phyloP scores from a whole-genome alignment of 345 rosid species.

The Erucastrum elatum region DNA sequence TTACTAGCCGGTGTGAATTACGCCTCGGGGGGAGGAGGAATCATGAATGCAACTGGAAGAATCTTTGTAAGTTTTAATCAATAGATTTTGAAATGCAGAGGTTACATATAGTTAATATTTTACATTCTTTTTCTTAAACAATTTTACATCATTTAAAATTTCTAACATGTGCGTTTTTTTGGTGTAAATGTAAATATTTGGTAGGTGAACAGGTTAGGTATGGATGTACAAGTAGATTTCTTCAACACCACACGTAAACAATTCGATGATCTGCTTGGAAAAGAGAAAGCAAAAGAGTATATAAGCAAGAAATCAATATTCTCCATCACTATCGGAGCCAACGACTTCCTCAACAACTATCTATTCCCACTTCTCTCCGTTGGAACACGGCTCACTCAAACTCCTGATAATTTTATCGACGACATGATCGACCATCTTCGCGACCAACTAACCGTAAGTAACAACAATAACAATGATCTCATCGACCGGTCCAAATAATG shows the following conservation, averaged over 20 bases:
- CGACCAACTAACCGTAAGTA: constrained; percentile 59
- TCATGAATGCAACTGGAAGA: constrained; percentile 65
- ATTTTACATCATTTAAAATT: background rate
- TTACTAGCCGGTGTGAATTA: constrained; percentile 72
- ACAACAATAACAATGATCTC: background rate
- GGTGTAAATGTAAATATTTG: constrained; percentile 8
- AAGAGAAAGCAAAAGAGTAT: constrained; percentile 69
- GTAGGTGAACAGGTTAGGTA: constrained; percentile 84
- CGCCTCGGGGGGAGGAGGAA: constrained; percentile 85
- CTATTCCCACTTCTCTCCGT: constrained; percentile 57
- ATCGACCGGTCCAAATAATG: background rate
- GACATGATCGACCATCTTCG: constrained; percentile 57
- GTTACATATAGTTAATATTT: background rate
- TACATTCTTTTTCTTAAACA: background rate
- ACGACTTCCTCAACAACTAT: constrained; percentile 77
- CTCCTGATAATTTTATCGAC: constrained; percentile 56
- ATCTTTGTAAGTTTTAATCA: constrained; percentile 49
- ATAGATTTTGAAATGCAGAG: background rate
- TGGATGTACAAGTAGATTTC: constrained; percentile 88
- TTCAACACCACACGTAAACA: constrained; percentile 80
- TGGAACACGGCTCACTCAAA: constrained; percentile 41
- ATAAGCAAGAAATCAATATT: constrained; percentile 63
- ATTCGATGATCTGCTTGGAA: constrained; percentile 63
- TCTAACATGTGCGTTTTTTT: background rate
- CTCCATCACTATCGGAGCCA: constrained; percentile 69